These are phyloP conservation scores for Agastache rugosa DNA, from an alignment of 257 asterid genomes.

Conservation along the genomic window DNA sequence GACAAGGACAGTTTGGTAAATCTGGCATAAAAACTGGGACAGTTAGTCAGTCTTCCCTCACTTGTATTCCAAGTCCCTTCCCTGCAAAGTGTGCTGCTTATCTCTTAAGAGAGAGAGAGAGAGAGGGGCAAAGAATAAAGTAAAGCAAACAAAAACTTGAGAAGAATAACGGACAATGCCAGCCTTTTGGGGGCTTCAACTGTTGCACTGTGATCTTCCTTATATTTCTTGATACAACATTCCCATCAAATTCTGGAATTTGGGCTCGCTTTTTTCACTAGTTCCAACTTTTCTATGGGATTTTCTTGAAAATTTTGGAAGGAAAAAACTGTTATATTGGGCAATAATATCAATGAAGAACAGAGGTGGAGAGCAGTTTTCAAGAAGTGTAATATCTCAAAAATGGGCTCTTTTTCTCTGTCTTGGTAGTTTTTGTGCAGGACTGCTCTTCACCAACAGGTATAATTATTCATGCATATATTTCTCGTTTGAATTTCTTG, in stretches of 20 bases:
- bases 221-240: constrained; percentile 34
- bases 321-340: not conserved
- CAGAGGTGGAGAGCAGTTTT: constrained; percentile 65
- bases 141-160: constrained; percentile 45
- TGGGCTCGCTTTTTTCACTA: constrained; percentile 29
- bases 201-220: constrained; percentile 36
- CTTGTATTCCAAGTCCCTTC: constrained; percentile 81
- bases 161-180: constrained; percentile 44
- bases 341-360: constrained; percentile 61
- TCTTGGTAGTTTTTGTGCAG: constrained; percentile 72
- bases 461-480: constrained; percentile 26
- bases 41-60: constrained; percentile 68
- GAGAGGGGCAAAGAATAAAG: constrained; percentile 55
- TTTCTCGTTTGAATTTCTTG: not conserved
- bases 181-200: constrained; percentile 33
- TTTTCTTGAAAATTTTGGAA: constrained; percentile 38
- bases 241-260: constrained; percentile 35
- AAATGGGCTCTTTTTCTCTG: constrained; percentile 86
- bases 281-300: constrained; percentile 39
- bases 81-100: constrained; percentile 73
- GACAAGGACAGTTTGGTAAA: constrained; percentile 75
- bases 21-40: constrained; percentile 43
- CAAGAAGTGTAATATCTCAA: constrained; percentile 59
- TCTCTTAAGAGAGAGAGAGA: constrained; percentile 27
- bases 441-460: constrained; percentile 87